Evolutionary conservation across 176 grass and related monocot genomes (phyloP), one percentile per base, ranked within the genome.

Genomic region (Eleusine coracana): DNA sequence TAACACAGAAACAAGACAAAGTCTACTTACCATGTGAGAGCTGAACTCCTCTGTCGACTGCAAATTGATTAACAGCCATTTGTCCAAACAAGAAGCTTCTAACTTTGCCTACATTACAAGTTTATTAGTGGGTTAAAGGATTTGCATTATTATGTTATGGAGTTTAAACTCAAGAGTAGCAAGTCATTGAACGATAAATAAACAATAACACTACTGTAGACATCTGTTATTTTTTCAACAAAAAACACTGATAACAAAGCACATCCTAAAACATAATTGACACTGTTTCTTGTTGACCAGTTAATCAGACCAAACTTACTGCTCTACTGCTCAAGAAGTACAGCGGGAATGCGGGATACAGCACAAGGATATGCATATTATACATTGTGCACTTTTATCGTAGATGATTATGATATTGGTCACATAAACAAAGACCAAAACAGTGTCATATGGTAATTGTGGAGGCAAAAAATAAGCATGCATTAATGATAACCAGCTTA

Each of bases 21-120:
- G 12, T 6, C 76, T 92, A 99, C 93, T 79, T 92, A 99, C 97
- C 97, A 96, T 99, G 80, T 99, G 97, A 79, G 97, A 99, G 70
- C 80, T 93, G 54, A 99, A 99, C 66, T 99, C 97, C 27, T 94
- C 91, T 25, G 86, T 87, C 2, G 93, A 99, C 70, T 99, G 93
- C 79, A 99, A 75, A 87, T 99, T 99, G 76, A 99, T 86, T 66
- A 99, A 31, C 31, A 99, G 79, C 97, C 97, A 99, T 82, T 99
- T 99, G 74, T 87, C 93, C 68, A 94, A 86, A 79, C 38, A 5
- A 56, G 91, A 85, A 74, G 93, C 93, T 78, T 96, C 97, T 67
- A 92, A 61, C 83, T 99, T 99, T 54, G 93, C 97, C 97, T 99
- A 83, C 66, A 86, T 62, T 87, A 72, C 52, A 25, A 40, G 80